phyloP scores from a whole-genome alignment of 371 early-diverging fungal species.

The Chytridium lagenaria region DNA sequence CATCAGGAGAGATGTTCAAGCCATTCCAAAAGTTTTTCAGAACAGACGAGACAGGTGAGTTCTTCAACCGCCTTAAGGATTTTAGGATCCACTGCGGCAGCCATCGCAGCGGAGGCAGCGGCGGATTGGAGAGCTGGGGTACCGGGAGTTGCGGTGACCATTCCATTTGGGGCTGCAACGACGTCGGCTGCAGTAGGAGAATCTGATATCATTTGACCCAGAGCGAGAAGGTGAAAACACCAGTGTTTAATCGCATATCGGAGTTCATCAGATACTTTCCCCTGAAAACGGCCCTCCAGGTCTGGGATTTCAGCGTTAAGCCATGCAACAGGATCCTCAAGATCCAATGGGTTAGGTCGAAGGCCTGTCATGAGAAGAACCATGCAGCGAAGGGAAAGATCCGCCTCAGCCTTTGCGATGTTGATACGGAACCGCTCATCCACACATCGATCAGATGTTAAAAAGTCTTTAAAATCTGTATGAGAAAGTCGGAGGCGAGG shows the following conservation, averaged over 20 bases:
- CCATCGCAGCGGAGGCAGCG: background rate
- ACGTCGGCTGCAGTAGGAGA: background rate
- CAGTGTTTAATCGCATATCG: conserved; percentile 24
- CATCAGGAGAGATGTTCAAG: conserved; percentile 35
- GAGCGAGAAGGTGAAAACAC: conserved; percentile 18
- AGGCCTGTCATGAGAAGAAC: background rate
- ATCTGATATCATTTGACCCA: background rate
- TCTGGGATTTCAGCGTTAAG: conserved; percentile 35
- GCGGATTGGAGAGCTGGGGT: background rate
- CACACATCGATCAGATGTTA: conserved; percentile 20
- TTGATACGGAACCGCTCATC: conserved; percentile 31
- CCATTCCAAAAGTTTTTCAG: conserved; percentile 38
- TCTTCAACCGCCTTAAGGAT: conserved; percentile 17
- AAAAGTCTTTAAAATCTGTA: conserved; percentile 24
- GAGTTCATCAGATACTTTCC: conserved; percentile 24
- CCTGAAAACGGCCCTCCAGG: conserved; percentile 14
- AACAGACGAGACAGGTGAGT: conserved; percentile 22
- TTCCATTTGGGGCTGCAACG: background rate
- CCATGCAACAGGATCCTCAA: conserved; percentile 34
- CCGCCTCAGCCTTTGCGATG: background rate
- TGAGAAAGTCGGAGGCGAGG: conserved; percentile 26
- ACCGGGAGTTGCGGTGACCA: background rate
- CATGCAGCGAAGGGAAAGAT: conserved; percentile 20
- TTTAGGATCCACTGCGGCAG: conserved; percentile 5
- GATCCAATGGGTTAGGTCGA: conserved; percentile 32